Base-by-base conservation (phyloP, 2,329 filamentous ascomycete species). In the Diaporthe batatas region DNA sequence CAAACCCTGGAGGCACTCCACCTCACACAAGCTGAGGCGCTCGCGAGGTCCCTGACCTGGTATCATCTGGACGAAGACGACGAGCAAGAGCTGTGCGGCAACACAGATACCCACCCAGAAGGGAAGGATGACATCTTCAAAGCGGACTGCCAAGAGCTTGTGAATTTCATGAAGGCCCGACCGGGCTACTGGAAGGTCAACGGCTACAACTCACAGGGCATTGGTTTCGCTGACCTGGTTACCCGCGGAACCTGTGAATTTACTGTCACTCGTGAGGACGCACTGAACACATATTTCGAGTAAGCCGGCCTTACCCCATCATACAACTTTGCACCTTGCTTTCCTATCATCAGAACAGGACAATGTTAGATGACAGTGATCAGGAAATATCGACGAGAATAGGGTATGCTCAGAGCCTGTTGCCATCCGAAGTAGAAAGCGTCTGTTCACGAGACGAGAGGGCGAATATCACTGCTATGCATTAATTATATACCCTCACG, bases 401-500 rank as follows among this genome's bases (percentile, higher is more conserved):
- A 29, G 29, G 29, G 29, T 29, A n/a, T 51, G 2, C 29, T 29
- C 12, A 18, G 23, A 16, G 4, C 32, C n/a, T 6, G 7, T 25
- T 47, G 16, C 10, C 39, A 0, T 12, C 11, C 12, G 6, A n/a
- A 14, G 11, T 47, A 42, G 16, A 42, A 18, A 18, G 39, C 14
- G 12, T 14, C 12, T 14, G 12, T 42, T 42, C 6, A 16, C 16
- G 39, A 42, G 18, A 47, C 1, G 7, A 39, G 4, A 16, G 32
- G 29, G n/a, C 7, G 2, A 5, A 18, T 2, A 16, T 6, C 44
- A 14, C 8, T 12, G 23, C 8, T 11, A 32, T 36, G 12, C n/a
- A 39, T 39, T 6, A 12, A 62, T 70, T 62, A 65, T 73, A 72
- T 72, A 70, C n/a, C 5, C 23, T 47, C 32, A 36, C 39, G 70